Evolutionary conservation across 2,329 filamentous ascomycete species (phyloP).

Genomic region (Pezicula radicicola): DNA sequence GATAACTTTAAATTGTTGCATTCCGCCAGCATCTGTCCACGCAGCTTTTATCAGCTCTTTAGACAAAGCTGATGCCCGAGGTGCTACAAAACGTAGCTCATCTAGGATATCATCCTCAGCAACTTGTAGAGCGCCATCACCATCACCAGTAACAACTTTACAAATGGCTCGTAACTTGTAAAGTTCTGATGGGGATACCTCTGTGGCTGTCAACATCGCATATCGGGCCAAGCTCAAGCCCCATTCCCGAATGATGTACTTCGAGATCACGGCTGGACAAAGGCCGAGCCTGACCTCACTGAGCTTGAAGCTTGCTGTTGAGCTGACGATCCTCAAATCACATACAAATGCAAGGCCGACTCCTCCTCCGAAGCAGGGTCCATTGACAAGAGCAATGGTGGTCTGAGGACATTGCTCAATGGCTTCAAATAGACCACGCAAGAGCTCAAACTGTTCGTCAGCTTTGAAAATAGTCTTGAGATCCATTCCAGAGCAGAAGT

Average conservation of each 20-base stretch:
- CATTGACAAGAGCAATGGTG: slow-evolving; percentile 38
- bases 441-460: slow-evolving; percentile 7
- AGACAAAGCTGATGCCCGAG: not conserved
- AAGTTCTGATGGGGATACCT: slow-evolving; percentile 25
- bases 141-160: not conserved
- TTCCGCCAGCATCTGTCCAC: not conserved
- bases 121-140: not conserved
- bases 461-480: slow-evolving; percentile 6
- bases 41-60: not conserved
- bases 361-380: slow-evolving; percentile 38
- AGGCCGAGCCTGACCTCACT: slow-evolving; percentile 37
- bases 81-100: not conserved
- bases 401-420: slow-evolving; percentile 37
- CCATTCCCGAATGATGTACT: slow-evolving; percentile 35
- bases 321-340: slow-evolving; percentile 30
- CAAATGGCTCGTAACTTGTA: not conserved
- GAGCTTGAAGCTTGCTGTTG: slow-evolving; percentile 24
- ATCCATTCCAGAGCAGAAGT: slow-evolving; percentile 39
- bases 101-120: not conserved
- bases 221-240: slow-evolving; percentile 32
- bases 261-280: slow-evolving; percentile 34
- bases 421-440: slow-evolving; percentile 29
- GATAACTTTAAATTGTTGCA: not conserved
- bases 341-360: slow-evolving; percentile 39
- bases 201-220: slow-evolving; percentile 33